These are phyloP conservation scores for Arthrobotrys megalospora DNA, from an alignment of 2,329 filamentous ascomycete species.

Conservation along the genomic window DNA sequence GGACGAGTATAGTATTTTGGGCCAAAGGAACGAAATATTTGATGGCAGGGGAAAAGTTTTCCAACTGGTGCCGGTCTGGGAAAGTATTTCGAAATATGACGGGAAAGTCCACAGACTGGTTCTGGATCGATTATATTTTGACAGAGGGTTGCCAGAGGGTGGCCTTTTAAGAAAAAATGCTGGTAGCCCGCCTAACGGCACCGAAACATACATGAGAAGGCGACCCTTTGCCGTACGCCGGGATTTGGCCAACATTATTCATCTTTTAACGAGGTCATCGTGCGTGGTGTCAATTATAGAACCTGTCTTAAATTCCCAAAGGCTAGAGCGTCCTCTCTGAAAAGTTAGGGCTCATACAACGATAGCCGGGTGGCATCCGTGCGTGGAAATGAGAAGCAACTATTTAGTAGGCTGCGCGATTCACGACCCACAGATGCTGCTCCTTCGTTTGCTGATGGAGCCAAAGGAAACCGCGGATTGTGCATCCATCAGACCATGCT, in stretches of 20 bases:
- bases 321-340: conserved; percentile 23
- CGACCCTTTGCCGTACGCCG: conserved; percentile 37
- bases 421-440: conserved; percentile 24
- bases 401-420: conserved; percentile 38
- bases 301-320: conserved; percentile 38
- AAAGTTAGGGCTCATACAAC: conserved; percentile 57
- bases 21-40: conserved; percentile 16
- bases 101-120: not conserved
- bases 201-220: conserved; percentile 61
- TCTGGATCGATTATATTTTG: conserved; percentile 15
- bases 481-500: conserved; percentile 31
- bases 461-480: conserved; percentile 42
- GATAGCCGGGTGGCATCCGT: conserved; percentile 53
- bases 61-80: not conserved
- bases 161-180: conserved; percentile 26
- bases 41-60: conserved; percentile 9
- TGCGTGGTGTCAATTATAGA: conserved; percentile 53
- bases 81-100: conserved; percentile 27
- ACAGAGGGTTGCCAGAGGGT: conserved; percentile 11
- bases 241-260: conserved; percentile 45
- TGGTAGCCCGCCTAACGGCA: conserved; percentile 46
- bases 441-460: conserved; percentile 27
- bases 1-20: conserved; percentile 9
- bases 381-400: conserved; percentile 30
- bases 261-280: conserved; percentile 55